These are phyloP conservation scores for Esteya vermicola DNA, from an alignment of 2,329 filamentous ascomycete species.

Conservation along the genomic window DNA sequence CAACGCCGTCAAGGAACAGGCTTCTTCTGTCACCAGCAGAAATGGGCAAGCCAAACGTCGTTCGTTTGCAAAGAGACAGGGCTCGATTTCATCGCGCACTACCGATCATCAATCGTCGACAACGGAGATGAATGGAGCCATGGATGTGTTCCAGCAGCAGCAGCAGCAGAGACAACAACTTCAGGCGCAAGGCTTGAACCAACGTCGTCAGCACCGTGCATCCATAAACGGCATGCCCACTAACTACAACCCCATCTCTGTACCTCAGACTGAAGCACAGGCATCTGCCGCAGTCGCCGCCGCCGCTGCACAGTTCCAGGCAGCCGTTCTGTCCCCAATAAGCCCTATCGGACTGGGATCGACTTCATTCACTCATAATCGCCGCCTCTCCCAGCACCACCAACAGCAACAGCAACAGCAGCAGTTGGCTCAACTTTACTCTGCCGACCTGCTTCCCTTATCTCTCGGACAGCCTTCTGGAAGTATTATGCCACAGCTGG, in stretches of 20 bases:
- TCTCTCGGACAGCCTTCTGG: constrained; percentile 32
- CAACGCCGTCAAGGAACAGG: background rate
- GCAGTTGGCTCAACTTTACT: constrained; percentile 24
- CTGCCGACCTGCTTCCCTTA: constrained; percentile 38
- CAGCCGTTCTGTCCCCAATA: constrained; percentile 31
- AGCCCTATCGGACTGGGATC: constrained; percentile 31
- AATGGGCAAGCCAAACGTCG: constrained; percentile 20
- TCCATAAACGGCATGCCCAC: constrained; percentile 23
- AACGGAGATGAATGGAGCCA: constrained; percentile 18
- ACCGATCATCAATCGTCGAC: constrained; percentile 22
- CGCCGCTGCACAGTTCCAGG: constrained; percentile 26
- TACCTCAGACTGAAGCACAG: constrained; percentile 25
- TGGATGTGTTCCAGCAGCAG: constrained; percentile 15
- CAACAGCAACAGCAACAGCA: constrained; percentile 4
- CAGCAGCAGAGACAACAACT: constrained; percentile 17
- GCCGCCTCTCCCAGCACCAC: constrained; percentile 2
- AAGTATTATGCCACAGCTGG: constrained; percentile 51
- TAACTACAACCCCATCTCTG: constrained; percentile 26
- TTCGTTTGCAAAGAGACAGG: constrained; percentile 21
- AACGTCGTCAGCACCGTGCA: constrained; percentile 27
- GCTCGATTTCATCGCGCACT: constrained; percentile 13
- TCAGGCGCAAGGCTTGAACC: constrained; percentile 20
- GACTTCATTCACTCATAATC: constrained; percentile 17
- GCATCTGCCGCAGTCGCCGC: constrained; percentile 29
- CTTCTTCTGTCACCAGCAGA: constrained; percentile 7